phyloP scores from a whole-genome alignment of 2,329 filamentous ascomycete genomes.

The Curvularia eragrostidis region DNA sequence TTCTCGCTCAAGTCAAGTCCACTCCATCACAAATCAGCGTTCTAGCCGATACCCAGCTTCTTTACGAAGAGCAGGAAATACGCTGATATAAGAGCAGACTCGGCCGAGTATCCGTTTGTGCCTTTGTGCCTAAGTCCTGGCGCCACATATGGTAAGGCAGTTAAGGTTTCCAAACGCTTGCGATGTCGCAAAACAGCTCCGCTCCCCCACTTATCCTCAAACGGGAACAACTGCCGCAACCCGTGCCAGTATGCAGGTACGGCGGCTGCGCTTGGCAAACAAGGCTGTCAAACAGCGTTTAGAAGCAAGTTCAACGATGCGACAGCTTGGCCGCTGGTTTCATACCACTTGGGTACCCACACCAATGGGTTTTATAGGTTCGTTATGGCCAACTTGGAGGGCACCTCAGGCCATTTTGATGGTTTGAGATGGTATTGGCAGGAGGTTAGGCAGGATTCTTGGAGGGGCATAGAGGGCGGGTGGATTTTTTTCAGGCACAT shows the following conservation, averaged over 20 bases:
- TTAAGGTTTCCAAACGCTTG: constrained; percentile 38
- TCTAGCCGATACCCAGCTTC: not conserved
- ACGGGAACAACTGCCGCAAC: constrained; percentile 26
- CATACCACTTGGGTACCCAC: constrained; percentile 9
- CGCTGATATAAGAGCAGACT: not conserved
- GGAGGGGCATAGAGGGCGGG: constrained; percentile 9
- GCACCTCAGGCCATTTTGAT: constrained; percentile 9
- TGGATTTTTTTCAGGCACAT: constrained; percentile 1
- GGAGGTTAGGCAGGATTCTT: not conserved
- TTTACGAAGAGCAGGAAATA: not conserved
- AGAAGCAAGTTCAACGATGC: constrained; percentile 12
- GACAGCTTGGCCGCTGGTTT: constrained; percentile 25
- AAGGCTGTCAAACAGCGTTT: constrained; percentile 27
- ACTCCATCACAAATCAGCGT: not conserved
- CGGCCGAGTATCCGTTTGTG: constrained; percentile 5
- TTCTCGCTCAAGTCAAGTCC: not conserved
- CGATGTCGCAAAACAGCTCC: constrained; percentile 28
- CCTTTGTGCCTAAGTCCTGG: constrained; percentile 4
- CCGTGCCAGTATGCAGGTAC: constrained; percentile 6
- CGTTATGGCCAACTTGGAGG: constrained; percentile 21
- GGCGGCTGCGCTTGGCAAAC: constrained; percentile 15
- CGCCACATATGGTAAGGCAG: constrained; percentile 24
- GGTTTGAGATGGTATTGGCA: constrained; percentile 9
- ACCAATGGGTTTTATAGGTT: constrained; percentile 19
- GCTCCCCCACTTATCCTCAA: constrained; percentile 35